Percentiles rank a stretch among this genome's conserved stretches.
These are phyloP conservation scores for Sporothrix humicola DNA, from an alignment of 2,329 filamentous ascomycete genomes.

Conservation along the genomic window DNA sequence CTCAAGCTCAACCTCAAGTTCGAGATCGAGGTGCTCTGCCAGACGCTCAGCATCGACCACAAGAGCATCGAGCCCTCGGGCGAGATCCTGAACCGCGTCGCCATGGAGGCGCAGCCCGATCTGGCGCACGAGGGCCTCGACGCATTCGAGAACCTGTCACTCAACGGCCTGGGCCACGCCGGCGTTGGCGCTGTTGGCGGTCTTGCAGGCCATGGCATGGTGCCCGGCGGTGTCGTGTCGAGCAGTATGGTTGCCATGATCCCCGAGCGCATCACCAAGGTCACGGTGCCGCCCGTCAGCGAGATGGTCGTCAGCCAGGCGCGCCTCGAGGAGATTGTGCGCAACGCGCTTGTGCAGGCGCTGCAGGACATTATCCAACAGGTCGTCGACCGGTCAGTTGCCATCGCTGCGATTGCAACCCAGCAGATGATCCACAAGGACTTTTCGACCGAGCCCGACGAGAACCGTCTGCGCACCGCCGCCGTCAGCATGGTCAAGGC, in stretches of 20 bases:
- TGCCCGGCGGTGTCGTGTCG: conserved; percentile 76
- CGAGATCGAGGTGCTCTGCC: conserved; percentile 96
- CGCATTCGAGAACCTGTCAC: conserved; percentile 78
- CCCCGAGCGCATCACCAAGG: conserved; percentile 79
- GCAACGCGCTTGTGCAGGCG: conserved; percentile 83
- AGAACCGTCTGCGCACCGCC: conserved; percentile 81
- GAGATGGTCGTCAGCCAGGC: conserved; percentile 76
- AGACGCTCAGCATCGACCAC: conserved; percentile 88
- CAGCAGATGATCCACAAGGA: conserved; percentile 96
- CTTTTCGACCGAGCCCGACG: conserved; percentile 90
- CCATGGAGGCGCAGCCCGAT: conserved; percentile 66
- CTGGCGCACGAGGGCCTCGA: conserved; percentile 73
- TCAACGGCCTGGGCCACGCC: conserved; percentile 74
- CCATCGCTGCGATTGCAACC: conserved; percentile 95
- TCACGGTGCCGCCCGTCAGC: conserved; percentile 81
- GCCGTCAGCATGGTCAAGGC: conserved; percentile 95
- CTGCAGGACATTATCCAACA: conserved; percentile 96
- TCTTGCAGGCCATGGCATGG: conserved; percentile 59
- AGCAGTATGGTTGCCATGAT: conserved; percentile 77
- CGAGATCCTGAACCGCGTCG: conserved; percentile 78
- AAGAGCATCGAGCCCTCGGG: conserved; percentile 88
- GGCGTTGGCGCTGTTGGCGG: conserved; percentile 60
- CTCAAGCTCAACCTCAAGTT: conserved; percentile 97
- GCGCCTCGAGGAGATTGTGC: conserved; percentile 76
- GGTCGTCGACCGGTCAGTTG: conserved; percentile 95